Evolutionary conservation across 163 green algal species (phyloP).

Genomic region (Chlorella variabilis): DNA sequence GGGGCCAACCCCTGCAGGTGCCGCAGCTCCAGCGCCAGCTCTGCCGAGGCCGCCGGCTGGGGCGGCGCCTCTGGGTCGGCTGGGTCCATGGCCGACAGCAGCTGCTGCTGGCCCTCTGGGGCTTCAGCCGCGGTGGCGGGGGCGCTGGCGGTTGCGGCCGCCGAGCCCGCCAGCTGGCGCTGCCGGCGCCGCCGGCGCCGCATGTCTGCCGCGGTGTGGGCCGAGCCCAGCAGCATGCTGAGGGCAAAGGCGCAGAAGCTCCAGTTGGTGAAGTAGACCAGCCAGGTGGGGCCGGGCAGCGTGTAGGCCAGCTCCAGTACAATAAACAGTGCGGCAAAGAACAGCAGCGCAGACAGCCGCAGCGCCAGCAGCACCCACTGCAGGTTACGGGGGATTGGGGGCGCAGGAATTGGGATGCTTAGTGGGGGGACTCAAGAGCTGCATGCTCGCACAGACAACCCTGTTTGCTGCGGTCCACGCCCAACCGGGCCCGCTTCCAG

Average conservation of each 20-base stretch:
- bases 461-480: background rate
- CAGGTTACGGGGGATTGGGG: background rate
- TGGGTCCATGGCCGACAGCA: no score
- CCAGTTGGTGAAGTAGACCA: slow-evolving; percentile 9
- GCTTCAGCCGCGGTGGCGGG: no score
- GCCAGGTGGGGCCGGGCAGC: background rate
- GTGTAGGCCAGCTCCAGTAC: background rate
- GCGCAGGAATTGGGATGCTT: background rate
- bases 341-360: background rate
- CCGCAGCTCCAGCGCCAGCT: no score
- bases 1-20: no score
- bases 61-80: no score
- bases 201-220: background rate
- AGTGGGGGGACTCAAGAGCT: no score
- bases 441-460: no score
- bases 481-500: background rate
- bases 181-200: background rate
- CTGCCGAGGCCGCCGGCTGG: no score
- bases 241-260: background rate
- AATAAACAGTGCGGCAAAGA: background rate
- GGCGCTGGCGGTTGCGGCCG: no score
- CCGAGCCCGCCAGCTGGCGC: no score
- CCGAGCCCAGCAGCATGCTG: background rate
- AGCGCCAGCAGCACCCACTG: slow-evolving; percentile 11
- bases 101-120: no score